phyloP scores from a whole-genome alignment of 176 grass and related monocot genomes.

The Carex parvula region DNA sequence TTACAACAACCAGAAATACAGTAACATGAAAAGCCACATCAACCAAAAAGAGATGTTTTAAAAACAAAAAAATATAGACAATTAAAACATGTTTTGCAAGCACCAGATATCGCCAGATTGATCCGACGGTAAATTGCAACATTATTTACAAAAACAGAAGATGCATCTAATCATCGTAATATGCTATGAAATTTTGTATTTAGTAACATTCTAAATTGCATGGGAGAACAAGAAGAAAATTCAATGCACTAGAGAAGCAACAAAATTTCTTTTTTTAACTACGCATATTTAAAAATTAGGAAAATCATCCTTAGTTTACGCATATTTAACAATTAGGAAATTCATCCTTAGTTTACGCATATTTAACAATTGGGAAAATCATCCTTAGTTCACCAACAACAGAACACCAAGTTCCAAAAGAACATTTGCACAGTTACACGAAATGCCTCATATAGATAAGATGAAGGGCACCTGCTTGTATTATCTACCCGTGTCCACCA shows the following conservation, averaged over 20 bases:
- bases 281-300: not conserved
- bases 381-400: not conserved
- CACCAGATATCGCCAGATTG: not conserved
- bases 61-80: not conserved
- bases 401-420: not conserved
- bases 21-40: not conserved
- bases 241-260: not conserved
- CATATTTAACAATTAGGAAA: not conserved
- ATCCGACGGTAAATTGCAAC: not conserved
- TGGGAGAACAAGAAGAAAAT: not conserved
- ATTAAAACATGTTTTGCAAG: not conserved
- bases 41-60: not conserved
- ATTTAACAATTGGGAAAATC: not conserved
- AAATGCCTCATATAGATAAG: not conserved
- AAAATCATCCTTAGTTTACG: not conserved
- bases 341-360: too few relatives aligned
- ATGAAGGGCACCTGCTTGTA: not conserved
- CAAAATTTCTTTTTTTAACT: too few relatives aligned
- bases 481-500: conserved; percentile 8
- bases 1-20: too few relatives aligned
- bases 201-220: too few relatives aligned
- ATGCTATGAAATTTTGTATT: not conserved
- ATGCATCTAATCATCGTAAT: not conserved
- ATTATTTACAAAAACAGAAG: not conserved
- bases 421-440: not conserved